Evolutionary conservation across 2,329 filamentous ascomycete genomes (phyloP), one percentile per base, ranked within the genome.

Genomic region (Leptographium procerum): DNA sequence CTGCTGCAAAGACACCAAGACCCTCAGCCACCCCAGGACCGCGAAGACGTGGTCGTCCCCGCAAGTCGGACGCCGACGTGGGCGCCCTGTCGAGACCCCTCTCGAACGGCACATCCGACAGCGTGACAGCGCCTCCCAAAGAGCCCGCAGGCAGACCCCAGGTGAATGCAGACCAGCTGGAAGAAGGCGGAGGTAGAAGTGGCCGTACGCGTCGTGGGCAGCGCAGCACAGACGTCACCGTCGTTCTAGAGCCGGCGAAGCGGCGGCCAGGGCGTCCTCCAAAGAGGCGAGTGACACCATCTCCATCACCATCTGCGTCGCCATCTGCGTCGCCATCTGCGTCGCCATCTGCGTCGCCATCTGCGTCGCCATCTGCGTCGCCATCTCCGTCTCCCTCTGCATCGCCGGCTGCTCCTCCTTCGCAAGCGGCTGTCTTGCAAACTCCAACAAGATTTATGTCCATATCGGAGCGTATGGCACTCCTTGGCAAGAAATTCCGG

Each of bases 401-500:
- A 19, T 19, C 24, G 8, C 24, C 47, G 16, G 62, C 31, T 60
- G 51, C 62, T 47, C 52, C 51, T 28, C 59, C 59, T 45, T 55
- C 52, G 24, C 40, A 52, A 22, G 24, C n/a, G 29, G 6, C 40
- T 19, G 24, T 10, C 2, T 4, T 57, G 26, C 52, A 54, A 14
- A 50, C 57, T 34, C 31, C 59, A 14, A 31, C 65, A 13, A 67
- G 71, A 13, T 74, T 78, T 53, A 71, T 83, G 70, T 83, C 81
- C 7, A 77, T 84, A 76, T 74, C 75, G 43, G 80, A 83, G 63
- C 74, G 79, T n/a, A 77, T 82, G 73, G 78, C 75, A 36, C 69
- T 80, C 2, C 73, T 70, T 56, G 80, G 80, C 13, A 82, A 75
- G 66, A 77, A 73, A 56, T 75, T 83, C 62, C 80, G 75, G 67